Base-by-base conservation (phyloP, 2,329 filamentous ascomycete genomes). In the Exophiala spinifera region DNA sequence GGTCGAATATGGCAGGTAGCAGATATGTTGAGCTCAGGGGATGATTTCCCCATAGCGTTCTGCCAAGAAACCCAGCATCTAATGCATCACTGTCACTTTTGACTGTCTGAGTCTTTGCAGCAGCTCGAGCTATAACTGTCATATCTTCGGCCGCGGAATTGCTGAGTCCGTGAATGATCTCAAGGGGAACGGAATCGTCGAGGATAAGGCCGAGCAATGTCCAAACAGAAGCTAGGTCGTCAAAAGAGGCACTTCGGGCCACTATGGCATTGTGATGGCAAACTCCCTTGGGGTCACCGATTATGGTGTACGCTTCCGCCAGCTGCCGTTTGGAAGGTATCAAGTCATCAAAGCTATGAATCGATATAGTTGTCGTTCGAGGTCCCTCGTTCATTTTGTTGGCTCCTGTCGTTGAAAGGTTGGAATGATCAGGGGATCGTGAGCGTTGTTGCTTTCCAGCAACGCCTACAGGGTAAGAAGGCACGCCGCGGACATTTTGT, bases 231-330 rank as follows among this genome's bases (percentile, higher is more conserved):
- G 87, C 86, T 25, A 95, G 72, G 60, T 96, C 89, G 13, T 77
- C 69, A 59, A 83, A 81, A 3, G 86, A 88, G 62, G 87, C 79
- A 59, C 83, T 85, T 61, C 84, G 79, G 7, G 92, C 91, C 43
- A 95, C 84, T 1, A 74, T 73, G 7, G 91, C 89, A 69, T 99
- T 99, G 64, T 95, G 87, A 42, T 82, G 78, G 70, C 92, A 97
- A 3, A 96, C 84, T 34, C 87, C 81, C n/a, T 84, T 81, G 1
- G 88, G 87, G 57, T 91, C 84, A 3, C 91, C 91, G 67, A 94
- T 91, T 13, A 96, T 87, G 20, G 80, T 81, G 70, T 97, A 99
- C 61, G 88, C 82, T 53, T 83, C 76, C 1, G 91, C 94, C 57
- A 96, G 80, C 51, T 84, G 79, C 55, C 80, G 80, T 68, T 91